A percentile compares a stretch with the other conserved stretches of the same genome.
Conservation (phyloP, 2,329 filamentous ascomycete species). For the Exophiala xenobiotica region DNA sequence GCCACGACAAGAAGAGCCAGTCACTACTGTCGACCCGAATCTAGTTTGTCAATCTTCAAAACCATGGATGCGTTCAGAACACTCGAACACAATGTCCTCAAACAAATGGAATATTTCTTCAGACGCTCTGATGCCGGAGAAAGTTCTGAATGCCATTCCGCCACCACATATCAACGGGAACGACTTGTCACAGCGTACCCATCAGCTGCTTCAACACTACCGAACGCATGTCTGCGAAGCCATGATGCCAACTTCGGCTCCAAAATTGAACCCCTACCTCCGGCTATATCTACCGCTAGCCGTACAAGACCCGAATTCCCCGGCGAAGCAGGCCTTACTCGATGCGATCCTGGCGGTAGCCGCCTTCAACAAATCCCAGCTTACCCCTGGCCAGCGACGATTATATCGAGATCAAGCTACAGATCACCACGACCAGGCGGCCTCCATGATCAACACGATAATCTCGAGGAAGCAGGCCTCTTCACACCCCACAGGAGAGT, state of each 20-base stretch:
- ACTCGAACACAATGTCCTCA: background rate
- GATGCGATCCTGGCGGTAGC: slow-evolving; percentile 12
- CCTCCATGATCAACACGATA: background rate
- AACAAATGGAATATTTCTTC: background rate
- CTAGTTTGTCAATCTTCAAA: background rate
- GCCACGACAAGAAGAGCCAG: background rate
- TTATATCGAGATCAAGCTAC: background rate
- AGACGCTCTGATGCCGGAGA: background rate
- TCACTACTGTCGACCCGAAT: background rate
- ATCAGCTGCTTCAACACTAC: slow-evolving; percentile 13
- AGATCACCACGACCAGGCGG: background rate
- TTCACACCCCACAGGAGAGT: background rate
- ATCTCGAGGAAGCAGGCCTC: background rate
- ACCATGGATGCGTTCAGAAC: background rate
- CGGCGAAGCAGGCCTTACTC: slow-evolving; percentile 1
- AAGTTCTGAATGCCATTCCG: background rate
- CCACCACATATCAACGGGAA: background rate
- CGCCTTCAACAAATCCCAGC: slow-evolving; percentile 9
- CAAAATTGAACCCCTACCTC: slow-evolving; percentile 7
- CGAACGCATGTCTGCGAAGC: slow-evolving; percentile 2
- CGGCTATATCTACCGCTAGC: slow-evolving; percentile 12
- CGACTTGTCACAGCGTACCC: background rate
- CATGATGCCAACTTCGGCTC: slow-evolving; percentile 15
- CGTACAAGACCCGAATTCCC: background rate
- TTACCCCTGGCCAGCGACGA: background rate